Conservation (phyloP, 768 basidiomycete species). For the Phaeotremella skinneri region DNA sequence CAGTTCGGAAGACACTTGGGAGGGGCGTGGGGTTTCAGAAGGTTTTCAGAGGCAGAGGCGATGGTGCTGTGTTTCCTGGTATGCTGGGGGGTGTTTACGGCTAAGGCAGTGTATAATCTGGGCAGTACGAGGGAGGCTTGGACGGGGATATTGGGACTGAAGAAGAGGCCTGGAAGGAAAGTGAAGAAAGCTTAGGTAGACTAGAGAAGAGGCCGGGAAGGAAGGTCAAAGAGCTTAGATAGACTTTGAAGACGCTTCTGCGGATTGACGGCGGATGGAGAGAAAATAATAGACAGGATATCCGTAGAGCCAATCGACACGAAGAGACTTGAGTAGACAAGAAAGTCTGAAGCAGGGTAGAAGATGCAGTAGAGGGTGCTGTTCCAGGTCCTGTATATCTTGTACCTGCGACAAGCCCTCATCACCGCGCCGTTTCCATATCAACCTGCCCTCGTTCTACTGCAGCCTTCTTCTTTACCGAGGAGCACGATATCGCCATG, state of each 20-base stretch:
- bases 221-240: too few species aligned
- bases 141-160: constrained; percentile 9
- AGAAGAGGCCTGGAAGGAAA: neutral
- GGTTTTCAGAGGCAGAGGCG: constrained; percentile 53
- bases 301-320: too few species aligned
- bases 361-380: too few species aligned
- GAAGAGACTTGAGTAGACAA: too few species aligned
- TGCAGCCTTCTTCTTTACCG: neutral
- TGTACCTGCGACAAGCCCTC: too few species aligned
- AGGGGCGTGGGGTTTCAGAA: constrained; percentile 1
- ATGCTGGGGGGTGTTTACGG: constrained; percentile 62
- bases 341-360: too few species aligned
- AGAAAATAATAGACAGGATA: too few species aligned
- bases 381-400: too few species aligned
- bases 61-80: constrained; percentile 70
- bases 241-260: neutral
- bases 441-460: too few species aligned
- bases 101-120: constrained; percentile 67
- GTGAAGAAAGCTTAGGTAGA: too few species aligned
- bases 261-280: too few species aligned
- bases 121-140: constrained; percentile 33
- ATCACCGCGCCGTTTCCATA: too few species aligned
- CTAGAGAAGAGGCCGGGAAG: neutral
- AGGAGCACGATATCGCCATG: neutral
- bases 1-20: neutral